Percentiles rank a stretch among this genome's conserved stretches.
These are phyloP conservation scores for Podospora sp. DNA, from an alignment of 495 filamentous ascomycete species.

Conservation along the genomic window DNA sequence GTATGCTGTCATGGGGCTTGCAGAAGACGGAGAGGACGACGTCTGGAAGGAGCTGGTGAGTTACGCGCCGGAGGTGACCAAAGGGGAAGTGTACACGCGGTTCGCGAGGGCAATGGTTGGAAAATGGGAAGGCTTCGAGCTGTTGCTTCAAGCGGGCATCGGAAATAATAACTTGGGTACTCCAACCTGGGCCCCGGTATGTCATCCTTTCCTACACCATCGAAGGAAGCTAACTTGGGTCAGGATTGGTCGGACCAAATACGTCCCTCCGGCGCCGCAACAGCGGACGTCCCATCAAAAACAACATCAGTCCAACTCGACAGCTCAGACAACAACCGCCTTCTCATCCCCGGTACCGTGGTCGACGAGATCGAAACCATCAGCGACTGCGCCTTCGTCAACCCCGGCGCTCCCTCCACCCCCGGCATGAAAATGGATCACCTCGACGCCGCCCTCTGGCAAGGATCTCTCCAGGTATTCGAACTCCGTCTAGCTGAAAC, in stretches of 20 bases:
- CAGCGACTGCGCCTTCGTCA: neutral
- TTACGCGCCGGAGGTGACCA: slow-evolving; percentile 5
- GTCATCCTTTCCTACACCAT: neutral
- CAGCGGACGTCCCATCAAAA: neutral
- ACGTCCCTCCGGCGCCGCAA: neutral
- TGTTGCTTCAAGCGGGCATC: neutral
- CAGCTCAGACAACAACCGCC: neutral
- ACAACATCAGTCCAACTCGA: neutral
- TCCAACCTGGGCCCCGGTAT: slow-evolving; percentile 2
- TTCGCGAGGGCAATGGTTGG: neutral
- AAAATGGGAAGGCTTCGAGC: neutral
- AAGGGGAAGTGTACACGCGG: neutral
- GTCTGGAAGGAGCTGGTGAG: neutral
- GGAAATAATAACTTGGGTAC: neutral
- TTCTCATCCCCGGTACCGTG: neutral
- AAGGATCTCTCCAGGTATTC: neutral
- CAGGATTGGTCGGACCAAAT: neutral
- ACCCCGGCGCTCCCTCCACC: neutral
- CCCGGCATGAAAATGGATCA: neutral
- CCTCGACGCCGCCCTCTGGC: neutral
- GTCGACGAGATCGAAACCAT: neutral
- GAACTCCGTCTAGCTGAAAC: neutral
- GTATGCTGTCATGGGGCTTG: neutral
- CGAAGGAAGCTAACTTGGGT: neutral
- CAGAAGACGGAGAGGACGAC: neutral